Base-by-base conservation (phyloP, 2,329 filamentous ascomycete species). In the Fusarium sp. region DNA sequence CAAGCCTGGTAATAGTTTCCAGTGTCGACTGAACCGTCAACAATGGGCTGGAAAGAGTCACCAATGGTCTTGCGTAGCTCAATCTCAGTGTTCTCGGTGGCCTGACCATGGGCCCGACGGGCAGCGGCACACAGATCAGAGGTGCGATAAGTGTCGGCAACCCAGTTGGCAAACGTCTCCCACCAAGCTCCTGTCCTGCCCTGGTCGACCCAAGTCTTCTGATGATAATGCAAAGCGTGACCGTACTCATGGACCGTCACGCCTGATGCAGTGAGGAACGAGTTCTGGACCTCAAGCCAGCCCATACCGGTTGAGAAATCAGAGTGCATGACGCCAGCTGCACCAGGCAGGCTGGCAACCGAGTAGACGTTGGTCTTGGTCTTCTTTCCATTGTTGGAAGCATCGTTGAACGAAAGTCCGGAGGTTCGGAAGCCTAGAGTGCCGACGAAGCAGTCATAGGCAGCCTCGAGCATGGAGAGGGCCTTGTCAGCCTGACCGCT, bases 1-100 rank as follows among this genome's bases (percentile, higher is more conserved):
- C 85, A 88, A 8, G 86, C 84, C 70, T 88, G 80, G 78, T 88
- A 88, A 76, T 87, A 85, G 78, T 88, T 88, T 25, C 83, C 86
- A 3, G 80, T 79, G 60, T 78, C 77, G 0, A 71, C 70, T 2
- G 82, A 81, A 6, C 83, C 86, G 66, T 88, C 86, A 9, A 88
- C 85, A 7, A 88, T 79, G 27, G 85, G 83, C 69, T 86, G 85
- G 79, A 81, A 84, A 5, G 85, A 85, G 74, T 87, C 83, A 4
- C 84, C 80, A 14, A 88, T 84, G 40, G 84, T 80, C 73, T 86
- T 87, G 50, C 77, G 78, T 0, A 86, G 78, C 22, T 86, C 80
- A 64, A 87, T 84, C 10, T 84, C 71, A 3, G 84, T 84, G 40
- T 78, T 73, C 25, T 81, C 82, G 8, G 76, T 78, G 0, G 79